These are phyloP conservation scores for Persicaria maculosa DNA, from an alignment of 148 eudicot genomes.

Conservation along the genomic window DNA sequence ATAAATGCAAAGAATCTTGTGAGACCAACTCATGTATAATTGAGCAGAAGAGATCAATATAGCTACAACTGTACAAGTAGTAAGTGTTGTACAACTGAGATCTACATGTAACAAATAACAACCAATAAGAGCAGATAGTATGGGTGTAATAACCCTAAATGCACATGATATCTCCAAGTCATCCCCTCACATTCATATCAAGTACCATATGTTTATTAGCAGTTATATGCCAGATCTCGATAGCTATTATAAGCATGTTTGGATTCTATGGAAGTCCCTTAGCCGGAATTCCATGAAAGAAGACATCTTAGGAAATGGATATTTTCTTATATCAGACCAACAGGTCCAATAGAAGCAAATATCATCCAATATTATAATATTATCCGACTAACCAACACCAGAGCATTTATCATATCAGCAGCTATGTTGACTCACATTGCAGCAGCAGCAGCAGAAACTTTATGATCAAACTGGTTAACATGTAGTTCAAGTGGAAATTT, in stretches of 20 bases:
- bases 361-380: background rate
- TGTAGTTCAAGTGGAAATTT: background rate
- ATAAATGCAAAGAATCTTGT: background rate
- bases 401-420: background rate
- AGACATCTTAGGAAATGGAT: background rate
- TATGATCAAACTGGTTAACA: background rate
- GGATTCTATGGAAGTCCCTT: background rate
- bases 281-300: background rate
- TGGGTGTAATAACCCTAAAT: background rate
- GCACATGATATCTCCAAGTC: background rate
- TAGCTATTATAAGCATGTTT: background rate
- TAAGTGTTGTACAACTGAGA: background rate
- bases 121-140: background rate
- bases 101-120: background rate
- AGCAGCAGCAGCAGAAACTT: background rate
- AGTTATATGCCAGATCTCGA: background rate
- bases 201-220: background rate
- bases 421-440: background rate
- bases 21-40: background rate
- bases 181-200: background rate
- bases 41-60: background rate
- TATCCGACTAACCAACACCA: background rate
- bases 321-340: background rate
- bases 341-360: background rate
- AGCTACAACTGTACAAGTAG: background rate